Conservation (phyloP, 75 land plant genomes). For the Picea sitchensis region DNA sequence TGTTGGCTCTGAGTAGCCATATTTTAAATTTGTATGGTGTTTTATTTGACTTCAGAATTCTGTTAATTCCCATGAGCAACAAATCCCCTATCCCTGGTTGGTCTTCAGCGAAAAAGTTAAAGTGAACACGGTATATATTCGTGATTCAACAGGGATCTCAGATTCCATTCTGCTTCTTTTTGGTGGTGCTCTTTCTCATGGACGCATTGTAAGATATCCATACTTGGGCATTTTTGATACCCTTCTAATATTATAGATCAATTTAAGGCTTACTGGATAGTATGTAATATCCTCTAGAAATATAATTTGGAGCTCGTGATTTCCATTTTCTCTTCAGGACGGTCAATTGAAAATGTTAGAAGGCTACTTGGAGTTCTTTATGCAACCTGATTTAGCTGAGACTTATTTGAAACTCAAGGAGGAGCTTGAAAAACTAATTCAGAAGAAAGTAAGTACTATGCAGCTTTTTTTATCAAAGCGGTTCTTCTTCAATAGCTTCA, state of each 20-base stretch:
- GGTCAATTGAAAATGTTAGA: constrained; percentile 90
- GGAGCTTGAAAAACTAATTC: constrained; percentile 73
- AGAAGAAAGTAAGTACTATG: constrained; percentile 53
- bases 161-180: constrained; percentile 90
- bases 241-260: background rate
- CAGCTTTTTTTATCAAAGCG: background rate
- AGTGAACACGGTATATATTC: constrained; percentile 76
- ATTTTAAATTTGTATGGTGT: background rate
- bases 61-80: constrained; percentile 78
- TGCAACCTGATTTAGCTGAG: constrained; percentile 72
- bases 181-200: constrained; percentile 66
- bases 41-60: constrained; percentile 60
- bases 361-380: constrained; percentile 86
- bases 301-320: background rate
- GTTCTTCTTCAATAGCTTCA: background rate
- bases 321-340: constrained; percentile 38
- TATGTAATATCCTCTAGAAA: background rate
- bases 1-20: background rate
- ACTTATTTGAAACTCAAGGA: constrained; percentile 65
- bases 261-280: constrained; percentile 4
- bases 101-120: constrained; percentile 96
- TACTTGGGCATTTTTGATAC: background rate
- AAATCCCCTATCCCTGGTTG: constrained; percentile 85
- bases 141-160: constrained; percentile 93
- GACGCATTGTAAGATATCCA: constrained; percentile 37